These are phyloP conservation scores for Helianthus tuberosus DNA, from an alignment of 129 eudicot species.

Conservation along the genomic window DNA sequence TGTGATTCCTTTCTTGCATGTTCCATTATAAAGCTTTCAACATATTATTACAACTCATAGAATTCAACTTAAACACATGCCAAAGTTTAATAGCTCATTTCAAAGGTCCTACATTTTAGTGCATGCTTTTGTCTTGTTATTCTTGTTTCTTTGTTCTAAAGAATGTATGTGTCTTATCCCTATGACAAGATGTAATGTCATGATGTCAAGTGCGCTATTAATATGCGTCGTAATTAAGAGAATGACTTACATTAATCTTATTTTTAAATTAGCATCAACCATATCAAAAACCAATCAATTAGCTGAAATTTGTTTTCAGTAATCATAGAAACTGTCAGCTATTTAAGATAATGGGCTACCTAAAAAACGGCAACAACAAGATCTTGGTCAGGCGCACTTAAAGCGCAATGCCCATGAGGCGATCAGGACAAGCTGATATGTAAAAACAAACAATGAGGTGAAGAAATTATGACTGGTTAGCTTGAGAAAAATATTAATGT, in stretches of 20 bases:
- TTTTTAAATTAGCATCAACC: neutral
- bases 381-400: no score
- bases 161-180: conserved; percentile 20
- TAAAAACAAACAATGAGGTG: no score
- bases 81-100: conserved; percentile 19
- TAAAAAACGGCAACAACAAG: no score
- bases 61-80: neutral
- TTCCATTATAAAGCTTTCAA: conserved; percentile 14
- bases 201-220: neutral
- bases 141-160: conserved; percentile 21
- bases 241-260: neutral
- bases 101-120: conserved; percentile 31
- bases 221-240: neutral
- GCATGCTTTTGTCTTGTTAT: conserved; percentile 17
- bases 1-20: conserved; percentile 25
- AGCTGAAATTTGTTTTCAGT: neutral
- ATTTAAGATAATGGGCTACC: no score
- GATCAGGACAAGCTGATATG: no score
- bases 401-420: no score
- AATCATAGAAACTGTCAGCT: no score
- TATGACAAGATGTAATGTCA: neutral
- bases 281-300: conserved; percentile 10
- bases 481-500: no score
- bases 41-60: conserved; percentile 10
- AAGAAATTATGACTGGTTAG: no score